phyloP scores from a whole-genome alignment of 2,329 filamentous ascomycete genomes.

The Aspergillus brasiliensis region DNA sequence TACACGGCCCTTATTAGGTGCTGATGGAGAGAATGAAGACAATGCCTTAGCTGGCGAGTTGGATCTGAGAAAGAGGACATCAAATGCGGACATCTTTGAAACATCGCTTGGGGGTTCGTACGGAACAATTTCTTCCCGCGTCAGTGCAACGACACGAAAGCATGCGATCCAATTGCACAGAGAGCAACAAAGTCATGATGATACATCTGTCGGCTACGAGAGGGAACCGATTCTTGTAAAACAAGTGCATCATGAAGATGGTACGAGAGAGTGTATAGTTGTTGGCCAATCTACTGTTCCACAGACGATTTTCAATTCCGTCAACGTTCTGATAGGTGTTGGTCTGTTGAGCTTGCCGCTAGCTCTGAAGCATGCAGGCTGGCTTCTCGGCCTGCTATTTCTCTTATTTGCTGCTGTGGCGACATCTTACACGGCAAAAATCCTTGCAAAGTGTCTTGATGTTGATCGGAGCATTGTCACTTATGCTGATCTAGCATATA shows the following conservation, averaged over 20 bases:
- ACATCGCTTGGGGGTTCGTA: slow-evolving; percentile 67
- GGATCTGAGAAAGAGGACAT: slow-evolving; percentile 21
- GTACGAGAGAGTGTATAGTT: slow-evolving; percentile 78
- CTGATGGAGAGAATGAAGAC: slow-evolving; percentile 32
- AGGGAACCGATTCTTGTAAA: slow-evolving; percentile 80
- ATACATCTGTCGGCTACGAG: slow-evolving; percentile 58
- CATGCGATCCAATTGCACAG: slow-evolving; percentile 57
- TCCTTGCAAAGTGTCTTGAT: slow-evolving; percentile 86
- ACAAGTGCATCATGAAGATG: slow-evolving; percentile 80
- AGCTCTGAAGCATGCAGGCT: slow-evolving; percentile 83
- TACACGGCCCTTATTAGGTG: slow-evolving; percentile 31
- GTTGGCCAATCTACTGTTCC: slow-evolving; percentile 93
- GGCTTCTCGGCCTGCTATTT: slow-evolving; percentile 78
- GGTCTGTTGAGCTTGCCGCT: slow-evolving; percentile 86
- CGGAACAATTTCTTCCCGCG: slow-evolving; percentile 59
- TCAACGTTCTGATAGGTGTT: slow-evolving; percentile 88
- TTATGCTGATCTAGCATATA: slow-evolving; percentile 89
- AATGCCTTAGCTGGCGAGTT: slow-evolving; percentile 14
- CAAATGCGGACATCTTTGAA: slow-evolving; percentile 24
- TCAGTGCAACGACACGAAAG: slow-evolving; percentile 59
- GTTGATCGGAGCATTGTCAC: slow-evolving; percentile 83
- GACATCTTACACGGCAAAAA: slow-evolving; percentile 81
- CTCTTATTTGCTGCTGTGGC: slow-evolving; percentile 72
- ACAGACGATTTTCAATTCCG: slow-evolving; percentile 95
- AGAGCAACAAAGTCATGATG: slow-evolving; percentile 52